Conservation (phyloP, 1,284 basidiomycete genomes). For the Meira miltonrushii region DNA sequence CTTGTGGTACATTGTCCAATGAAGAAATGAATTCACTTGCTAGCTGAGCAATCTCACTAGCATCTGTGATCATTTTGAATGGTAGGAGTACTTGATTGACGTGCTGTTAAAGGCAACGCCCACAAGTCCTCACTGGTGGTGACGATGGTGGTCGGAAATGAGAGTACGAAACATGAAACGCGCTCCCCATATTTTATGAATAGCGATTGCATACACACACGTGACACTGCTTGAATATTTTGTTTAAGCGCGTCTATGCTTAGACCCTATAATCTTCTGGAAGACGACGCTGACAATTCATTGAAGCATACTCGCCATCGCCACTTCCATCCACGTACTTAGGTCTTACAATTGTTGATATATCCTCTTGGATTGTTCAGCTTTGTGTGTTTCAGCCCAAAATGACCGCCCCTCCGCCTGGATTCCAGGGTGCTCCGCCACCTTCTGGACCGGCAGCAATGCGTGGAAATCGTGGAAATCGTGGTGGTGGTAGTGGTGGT, state of each 20-base stretch:
- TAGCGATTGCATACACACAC: too few relatives aligned
- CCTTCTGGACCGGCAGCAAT: conserved; percentile 7
- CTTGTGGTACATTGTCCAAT: conserved; percentile 47
- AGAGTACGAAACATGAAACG: too few relatives aligned
- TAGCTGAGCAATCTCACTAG: conserved; percentile 47
- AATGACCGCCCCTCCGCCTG: conserved; percentile 9
- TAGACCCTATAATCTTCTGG: too few relatives aligned
- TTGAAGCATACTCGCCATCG: too few relatives aligned
- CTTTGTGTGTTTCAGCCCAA: background rate
- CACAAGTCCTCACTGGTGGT: too few relatives aligned
- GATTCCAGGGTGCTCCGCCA: conserved; percentile 4
- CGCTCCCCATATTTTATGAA: too few relatives aligned
- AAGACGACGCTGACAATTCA: too few relatives aligned
- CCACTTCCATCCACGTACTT: background rate
- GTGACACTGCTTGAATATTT: too few relatives aligned
- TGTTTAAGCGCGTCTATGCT: too few relatives aligned
- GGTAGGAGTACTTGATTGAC: too few relatives aligned
- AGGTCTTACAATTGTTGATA: background rate
- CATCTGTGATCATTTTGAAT: conserved; percentile 35
- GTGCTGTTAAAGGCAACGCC: too few relatives aligned
- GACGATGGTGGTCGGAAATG: too few relatives aligned
- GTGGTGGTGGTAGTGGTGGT: background rate
- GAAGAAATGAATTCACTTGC: conserved; percentile 45
- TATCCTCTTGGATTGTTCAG: background rate
- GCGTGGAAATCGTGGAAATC: background rate